A percentile compares a stretch with the other conserved stretches of the same genome.
These are phyloP conservation scores for Pleurotus sapidus DNA, from an alignment of 768 basidiomycete species.

Conservation along the genomic window DNA sequence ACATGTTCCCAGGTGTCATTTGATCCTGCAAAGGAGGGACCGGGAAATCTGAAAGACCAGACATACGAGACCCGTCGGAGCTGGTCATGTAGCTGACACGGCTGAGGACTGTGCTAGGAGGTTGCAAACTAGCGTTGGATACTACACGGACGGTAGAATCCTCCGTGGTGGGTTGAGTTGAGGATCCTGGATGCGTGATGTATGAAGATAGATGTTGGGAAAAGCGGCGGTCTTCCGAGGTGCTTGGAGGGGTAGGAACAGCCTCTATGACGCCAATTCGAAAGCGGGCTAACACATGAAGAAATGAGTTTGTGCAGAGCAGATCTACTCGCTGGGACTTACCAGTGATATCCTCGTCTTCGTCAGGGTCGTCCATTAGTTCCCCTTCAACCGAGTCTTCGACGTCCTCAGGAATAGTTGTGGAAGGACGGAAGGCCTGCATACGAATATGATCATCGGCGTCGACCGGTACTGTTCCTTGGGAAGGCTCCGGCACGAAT, in stretches of 20 bases:
- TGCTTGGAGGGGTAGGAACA: constrained; percentile 45
- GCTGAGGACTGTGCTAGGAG: constrained; percentile 26
- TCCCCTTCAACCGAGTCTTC: constrained; percentile 36
- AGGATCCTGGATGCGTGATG: constrained; percentile 7
- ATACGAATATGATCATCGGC: constrained; percentile 20
- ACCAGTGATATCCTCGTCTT: constrained; percentile 45
- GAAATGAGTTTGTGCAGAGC: constrained; percentile 2
- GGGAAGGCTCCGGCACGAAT: constrained; percentile 14
- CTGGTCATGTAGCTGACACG: constrained; percentile 63
- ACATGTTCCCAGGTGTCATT: constrained; percentile 28
- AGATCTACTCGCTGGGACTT: constrained; percentile 9
- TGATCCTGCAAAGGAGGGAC: constrained; percentile 43
- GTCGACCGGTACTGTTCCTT: constrained; percentile 7
- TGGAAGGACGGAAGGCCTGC: constrained; percentile 37
- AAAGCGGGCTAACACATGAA: constrained; percentile 33
- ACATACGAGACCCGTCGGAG: constrained; percentile 59
- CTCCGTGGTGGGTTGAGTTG: background rate
- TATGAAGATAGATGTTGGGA: constrained; percentile 32
- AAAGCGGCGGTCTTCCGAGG: constrained; percentile 34
- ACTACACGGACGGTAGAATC: constrained; percentile 1
- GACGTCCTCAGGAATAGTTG: constrained; percentile 48
- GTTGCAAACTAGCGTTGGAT: constrained; percentile 24
- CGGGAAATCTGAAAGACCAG: constrained; percentile 72
- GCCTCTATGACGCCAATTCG: constrained; percentile 53
- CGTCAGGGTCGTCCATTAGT: constrained; percentile 34